phyloP scores from a whole-genome alignment of 164 flowering plant genomes.

The Tetracentron sinense region DNA sequence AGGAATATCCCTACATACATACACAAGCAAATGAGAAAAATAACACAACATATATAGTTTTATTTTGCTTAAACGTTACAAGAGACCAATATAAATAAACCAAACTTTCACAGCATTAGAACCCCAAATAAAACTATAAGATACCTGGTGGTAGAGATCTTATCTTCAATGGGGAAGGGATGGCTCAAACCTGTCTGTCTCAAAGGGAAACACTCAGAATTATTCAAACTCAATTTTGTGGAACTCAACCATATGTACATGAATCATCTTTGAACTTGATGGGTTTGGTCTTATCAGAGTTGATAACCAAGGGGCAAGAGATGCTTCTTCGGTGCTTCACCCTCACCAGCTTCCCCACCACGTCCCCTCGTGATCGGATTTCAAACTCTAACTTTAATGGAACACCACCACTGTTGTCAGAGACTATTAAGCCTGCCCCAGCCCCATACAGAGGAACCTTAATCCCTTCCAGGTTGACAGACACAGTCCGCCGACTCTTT shows the following conservation, averaged over 20 bases:
- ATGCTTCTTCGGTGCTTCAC: constrained; percentile 41
- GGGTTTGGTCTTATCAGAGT: constrained; percentile 46
- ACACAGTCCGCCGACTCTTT: constrained; percentile 55
- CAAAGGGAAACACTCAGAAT: too few relatives aligned
- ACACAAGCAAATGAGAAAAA: too few relatives aligned
- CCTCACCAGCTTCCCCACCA: constrained; percentile 86
- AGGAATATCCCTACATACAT: too few relatives aligned
- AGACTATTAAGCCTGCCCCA: constrained; percentile 50
- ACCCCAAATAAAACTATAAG: too few relatives aligned
- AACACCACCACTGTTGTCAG: constrained; percentile 37
- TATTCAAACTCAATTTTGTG: too few relatives aligned
- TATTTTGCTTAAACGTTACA: too few relatives aligned
- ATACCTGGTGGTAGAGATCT: too few relatives aligned
- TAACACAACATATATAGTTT: too few relatives aligned
- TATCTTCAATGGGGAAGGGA: too few relatives aligned
- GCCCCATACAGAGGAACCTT: constrained; percentile 93
- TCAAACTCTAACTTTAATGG: constrained; percentile 65
- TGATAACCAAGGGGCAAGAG: constrained; percentile 47
- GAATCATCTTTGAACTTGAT: constrained; percentile 52
- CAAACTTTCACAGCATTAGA: too few relatives aligned
- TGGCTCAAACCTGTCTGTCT: too few relatives aligned
- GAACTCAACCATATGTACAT: constrained; percentile 45
- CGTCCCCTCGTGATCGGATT: constrained; percentile 58
- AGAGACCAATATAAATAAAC: too few relatives aligned
- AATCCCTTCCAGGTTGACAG: constrained; percentile 52